A percentile compares a stretch with the other conserved stretches of the same genome.
phyloP scores from a whole-genome alignment of 2,329 filamentous ascomycete species.

The Phyllosticta citriasiana region DNA sequence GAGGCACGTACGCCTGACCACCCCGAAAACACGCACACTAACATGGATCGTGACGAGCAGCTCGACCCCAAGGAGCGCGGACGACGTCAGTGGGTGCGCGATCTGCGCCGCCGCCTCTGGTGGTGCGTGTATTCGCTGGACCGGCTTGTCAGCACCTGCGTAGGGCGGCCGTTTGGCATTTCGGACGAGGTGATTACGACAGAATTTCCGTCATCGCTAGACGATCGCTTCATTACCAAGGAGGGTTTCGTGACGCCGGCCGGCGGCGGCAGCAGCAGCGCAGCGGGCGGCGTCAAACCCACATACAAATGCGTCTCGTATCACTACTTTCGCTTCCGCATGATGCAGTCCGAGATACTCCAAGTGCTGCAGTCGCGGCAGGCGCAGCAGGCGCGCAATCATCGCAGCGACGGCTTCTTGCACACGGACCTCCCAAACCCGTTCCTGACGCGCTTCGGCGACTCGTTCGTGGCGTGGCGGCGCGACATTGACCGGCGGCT shows the following conservation, averaged over 20 bases:
- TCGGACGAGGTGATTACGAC: constrained; percentile 96
- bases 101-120: constrained; percentile 79
- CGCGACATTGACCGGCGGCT: constrained; percentile 76
- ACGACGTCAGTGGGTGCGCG: constrained; percentile 72
- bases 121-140: constrained; percentile 97
- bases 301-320: constrained; percentile 87
- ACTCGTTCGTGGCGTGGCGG: constrained; percentile 81
- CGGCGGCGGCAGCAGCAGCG: constrained; percentile 13
- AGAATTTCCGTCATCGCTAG: constrained; percentile 79
- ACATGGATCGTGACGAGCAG: constrained; percentile 25
- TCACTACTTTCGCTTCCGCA: constrained; percentile 80
- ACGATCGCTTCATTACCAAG: constrained; percentile 80
- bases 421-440: constrained; percentile 72
- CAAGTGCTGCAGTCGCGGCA: constrained; percentile 91
- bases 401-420: constrained; percentile 60
- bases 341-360: constrained; percentile 88
- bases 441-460: constrained; percentile 65
- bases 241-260: constrained; percentile 58
- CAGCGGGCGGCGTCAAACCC: constrained; percentile 46
- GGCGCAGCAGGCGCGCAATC: constrained; percentile 65
- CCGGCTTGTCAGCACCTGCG: constrained; percentile 86
- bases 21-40: constrained; percentile 17
- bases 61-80: constrained; percentile 49
- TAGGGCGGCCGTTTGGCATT: constrained; percentile 86
- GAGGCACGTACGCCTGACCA: constrained; percentile 21